Conservation (phyloP, 2,329 filamentous ascomycete genomes). For the Microdochium nivale region DNA sequence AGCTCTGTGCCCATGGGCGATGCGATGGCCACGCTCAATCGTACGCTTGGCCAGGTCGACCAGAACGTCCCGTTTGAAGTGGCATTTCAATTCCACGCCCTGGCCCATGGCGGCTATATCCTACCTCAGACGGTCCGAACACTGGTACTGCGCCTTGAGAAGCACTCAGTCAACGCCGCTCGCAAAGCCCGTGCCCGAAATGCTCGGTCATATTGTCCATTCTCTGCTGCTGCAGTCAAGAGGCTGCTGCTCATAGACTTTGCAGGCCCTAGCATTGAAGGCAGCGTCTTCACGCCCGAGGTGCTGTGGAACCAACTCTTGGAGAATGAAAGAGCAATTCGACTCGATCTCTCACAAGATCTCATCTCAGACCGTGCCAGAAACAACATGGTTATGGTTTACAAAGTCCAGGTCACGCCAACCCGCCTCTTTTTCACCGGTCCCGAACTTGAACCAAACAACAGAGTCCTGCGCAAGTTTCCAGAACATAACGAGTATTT, state of each 20-base stretch:
- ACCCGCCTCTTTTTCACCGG: constrained; percentile 47
- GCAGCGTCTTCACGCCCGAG: constrained; percentile 25
- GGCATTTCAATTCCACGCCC: constrained; percentile 53
- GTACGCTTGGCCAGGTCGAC: constrained; percentile 2
- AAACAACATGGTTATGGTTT: constrained; percentile 38
- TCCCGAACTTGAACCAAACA: constrained; percentile 58
- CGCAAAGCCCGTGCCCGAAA: constrained; percentile 7
- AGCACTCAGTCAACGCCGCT: not conserved
- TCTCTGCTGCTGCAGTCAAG: constrained; percentile 46
- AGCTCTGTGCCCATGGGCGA: constrained; percentile 6
- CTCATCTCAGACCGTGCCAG: constrained; percentile 18
- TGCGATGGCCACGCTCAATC: constrained; percentile 22
- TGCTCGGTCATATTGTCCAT: constrained; percentile 18
- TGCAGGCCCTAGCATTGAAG: constrained; percentile 40
- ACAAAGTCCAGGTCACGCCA: constrained; percentile 52
- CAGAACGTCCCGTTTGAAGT: constrained; percentile 37
- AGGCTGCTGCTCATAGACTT: constrained; percentile 45
- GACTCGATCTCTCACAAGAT: constrained; percentile 12
- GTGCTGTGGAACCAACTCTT: constrained; percentile 24
- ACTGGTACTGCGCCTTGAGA: not conserved
- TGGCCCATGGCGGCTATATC: constrained; percentile 56
- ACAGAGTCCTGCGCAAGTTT: constrained; percentile 63
- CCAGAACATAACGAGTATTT: constrained; percentile 52
- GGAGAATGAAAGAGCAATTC: constrained; percentile 29
- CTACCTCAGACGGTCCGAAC: constrained; percentile 39